These are phyloP conservation scores for Fusarium metavorans DNA, from an alignment of 2,329 filamentous ascomycete species.

Conservation along the genomic window DNA sequence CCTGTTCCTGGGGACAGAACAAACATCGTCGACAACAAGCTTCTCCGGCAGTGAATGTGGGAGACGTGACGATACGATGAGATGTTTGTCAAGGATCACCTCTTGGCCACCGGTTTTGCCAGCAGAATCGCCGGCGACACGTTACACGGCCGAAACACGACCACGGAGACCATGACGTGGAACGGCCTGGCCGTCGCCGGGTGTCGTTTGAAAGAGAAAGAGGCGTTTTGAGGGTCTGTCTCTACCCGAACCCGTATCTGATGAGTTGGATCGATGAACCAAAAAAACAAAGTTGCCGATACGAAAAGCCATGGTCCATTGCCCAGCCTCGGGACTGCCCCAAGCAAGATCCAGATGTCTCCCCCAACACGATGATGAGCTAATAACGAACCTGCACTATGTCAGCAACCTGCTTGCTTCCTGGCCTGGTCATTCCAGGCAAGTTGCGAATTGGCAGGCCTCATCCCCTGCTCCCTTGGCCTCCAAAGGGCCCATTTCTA, in stretches of 20 bases:
- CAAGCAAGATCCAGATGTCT: not conserved
- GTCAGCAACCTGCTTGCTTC: constrained; percentile 20
- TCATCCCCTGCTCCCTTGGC: constrained; percentile 20
- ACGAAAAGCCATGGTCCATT: not conserved
- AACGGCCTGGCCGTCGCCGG: constrained; percentile 8
- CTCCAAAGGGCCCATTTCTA: constrained; percentile 20
- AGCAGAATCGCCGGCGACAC: constrained; percentile 14
- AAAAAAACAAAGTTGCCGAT: not conserved
- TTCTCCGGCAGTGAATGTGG: constrained; percentile 5
- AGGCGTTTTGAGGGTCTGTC: not conserved
- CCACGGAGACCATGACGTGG: constrained; percentile 12
- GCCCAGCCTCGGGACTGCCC: not conserved
- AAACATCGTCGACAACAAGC: constrained; percentile 13
- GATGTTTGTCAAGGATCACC: constrained; percentile 13
- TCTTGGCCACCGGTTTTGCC: not conserved
- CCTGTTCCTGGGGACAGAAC: not conserved
- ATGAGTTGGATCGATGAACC: not conserved
- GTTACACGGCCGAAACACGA: constrained; percentile 38
- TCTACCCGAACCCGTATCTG: constrained; percentile 9
- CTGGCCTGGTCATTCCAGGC: constrained; percentile 15
- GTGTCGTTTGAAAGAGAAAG: constrained; percentile 10
- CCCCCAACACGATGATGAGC: not conserved
- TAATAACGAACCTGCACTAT: constrained; percentile 22
- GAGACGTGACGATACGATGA: not conserved
- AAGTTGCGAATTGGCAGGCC: constrained; percentile 23